Evolutionary conservation across 1,284 basidiomycete genomes (phyloP).

Genomic region (Gymnopus androsaceus): DNA sequence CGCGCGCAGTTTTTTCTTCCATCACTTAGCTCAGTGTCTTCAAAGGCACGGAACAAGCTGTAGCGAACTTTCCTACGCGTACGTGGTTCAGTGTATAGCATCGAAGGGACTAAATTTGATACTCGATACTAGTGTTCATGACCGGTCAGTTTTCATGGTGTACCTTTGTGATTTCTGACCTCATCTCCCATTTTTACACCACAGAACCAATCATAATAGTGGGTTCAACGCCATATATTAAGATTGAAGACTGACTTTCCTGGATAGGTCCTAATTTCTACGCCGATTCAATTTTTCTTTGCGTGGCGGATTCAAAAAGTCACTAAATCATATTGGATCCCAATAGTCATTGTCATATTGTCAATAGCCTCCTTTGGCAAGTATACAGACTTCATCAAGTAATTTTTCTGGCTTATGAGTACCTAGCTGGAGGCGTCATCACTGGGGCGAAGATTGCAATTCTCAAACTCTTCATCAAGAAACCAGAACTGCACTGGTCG

Average conservation of each 20-base stretch:
- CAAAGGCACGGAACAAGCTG: slow-evolving; percentile 27
- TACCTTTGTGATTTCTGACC: no score
- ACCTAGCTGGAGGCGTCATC: slow-evolving; percentile 47
- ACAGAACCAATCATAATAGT: no score
- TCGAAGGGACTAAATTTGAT: not conserved
- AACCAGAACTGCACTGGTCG: slow-evolving; percentile 43
- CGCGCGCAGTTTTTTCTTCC: not conserved
- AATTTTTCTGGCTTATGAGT: not conserved
- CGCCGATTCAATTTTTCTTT: slow-evolving; percentile 54
- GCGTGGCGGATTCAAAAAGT: slow-evolving; percentile 51
- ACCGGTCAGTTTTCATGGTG: no score
- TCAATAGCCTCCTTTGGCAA: slow-evolving; percentile 41
- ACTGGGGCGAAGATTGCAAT: slow-evolving; percentile 37
- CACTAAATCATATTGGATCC: slow-evolving; percentile 40
- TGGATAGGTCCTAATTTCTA: slow-evolving; percentile 45
- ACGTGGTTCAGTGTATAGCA: not conserved
- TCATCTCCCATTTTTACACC: no score
- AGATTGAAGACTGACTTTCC: no score
- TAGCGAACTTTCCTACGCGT: slow-evolving; percentile 15
- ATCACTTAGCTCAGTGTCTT: not conserved
- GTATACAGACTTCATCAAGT: not conserved
- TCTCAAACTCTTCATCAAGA: slow-evolving; percentile 40
- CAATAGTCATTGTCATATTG: slow-evolving; percentile 38
- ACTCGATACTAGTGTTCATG: not conserved
- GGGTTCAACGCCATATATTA: no score